Conservation (phyloP, 345 rosid species). For the Trapa bicornis region DNA sequence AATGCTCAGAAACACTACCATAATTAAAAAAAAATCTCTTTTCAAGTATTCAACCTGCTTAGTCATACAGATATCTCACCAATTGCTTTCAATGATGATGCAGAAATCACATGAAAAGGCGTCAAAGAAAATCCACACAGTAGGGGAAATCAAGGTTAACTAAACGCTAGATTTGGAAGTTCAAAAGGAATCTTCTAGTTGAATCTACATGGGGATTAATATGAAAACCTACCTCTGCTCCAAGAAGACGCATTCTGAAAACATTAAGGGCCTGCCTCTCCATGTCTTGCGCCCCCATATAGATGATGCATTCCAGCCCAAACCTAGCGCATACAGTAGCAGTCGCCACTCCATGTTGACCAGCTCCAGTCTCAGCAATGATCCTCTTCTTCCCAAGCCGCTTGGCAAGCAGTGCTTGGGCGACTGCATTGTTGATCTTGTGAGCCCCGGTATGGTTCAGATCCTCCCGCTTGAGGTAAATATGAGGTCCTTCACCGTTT, state of each 20-base stretch:
- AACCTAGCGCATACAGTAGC: constrained; percentile 91
- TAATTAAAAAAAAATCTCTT: background rate
- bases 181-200: background rate
- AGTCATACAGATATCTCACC: background rate
- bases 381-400: constrained; percentile 71
- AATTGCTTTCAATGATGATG: background rate
- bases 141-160: background rate
- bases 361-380: constrained; percentile 93
- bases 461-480: constrained; percentile 95
- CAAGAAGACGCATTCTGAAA: constrained; percentile 84
- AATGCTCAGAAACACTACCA: background rate
- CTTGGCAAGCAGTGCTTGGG: constrained; percentile 82
- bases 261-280: constrained; percentile 88
- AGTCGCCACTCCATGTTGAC: constrained; percentile 96
- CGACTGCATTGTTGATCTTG: constrained; percentile 85
- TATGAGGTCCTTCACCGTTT: constrained; percentile 71
- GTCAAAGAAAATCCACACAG: background rate
- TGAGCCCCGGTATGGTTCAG: constrained; percentile 91
- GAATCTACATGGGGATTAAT: background rate
- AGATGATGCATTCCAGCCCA: constrained; percentile 63
- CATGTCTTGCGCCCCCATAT: constrained; percentile 97
- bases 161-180: background rate
- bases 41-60: background rate
- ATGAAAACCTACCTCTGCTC: constrained; percentile 57
- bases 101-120: background rate